phyloP scores from a whole-genome alignment of 345 rosid species.

The Lumnitzera littorea region DNA sequence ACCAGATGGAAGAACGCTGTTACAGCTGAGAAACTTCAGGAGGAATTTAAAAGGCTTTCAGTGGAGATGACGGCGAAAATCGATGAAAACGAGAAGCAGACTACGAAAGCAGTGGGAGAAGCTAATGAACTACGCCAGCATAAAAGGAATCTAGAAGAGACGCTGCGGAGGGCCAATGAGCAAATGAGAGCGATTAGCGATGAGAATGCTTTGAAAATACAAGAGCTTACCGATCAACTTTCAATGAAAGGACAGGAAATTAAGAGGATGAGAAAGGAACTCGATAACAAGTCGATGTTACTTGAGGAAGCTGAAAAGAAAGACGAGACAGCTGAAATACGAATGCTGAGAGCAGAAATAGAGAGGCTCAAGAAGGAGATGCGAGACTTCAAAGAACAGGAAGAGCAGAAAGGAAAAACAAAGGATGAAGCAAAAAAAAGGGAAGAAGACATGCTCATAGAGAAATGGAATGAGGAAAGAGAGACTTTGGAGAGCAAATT shows the following conservation, averaged over 20 bases:
- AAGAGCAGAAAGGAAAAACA: slow-evolving; percentile 8
- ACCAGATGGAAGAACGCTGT: slow-evolving; percentile 70
- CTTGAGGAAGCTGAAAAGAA: slow-evolving; percentile 28
- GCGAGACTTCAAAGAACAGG: slow-evolving; percentile 26
- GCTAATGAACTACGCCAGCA: slow-evolving; percentile 51
- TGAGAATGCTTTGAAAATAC: slow-evolving; percentile 32
- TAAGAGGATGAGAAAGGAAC: slow-evolving; percentile 26
- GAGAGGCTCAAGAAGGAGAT: slow-evolving; percentile 26
- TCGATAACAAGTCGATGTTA: slow-evolving; percentile 31
- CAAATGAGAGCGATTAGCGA: slow-evolving; percentile 38
- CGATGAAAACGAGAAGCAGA: slow-evolving; percentile 69
- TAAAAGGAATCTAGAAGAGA: slow-evolving; percentile 56
- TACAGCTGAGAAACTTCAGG: slow-evolving; percentile 81
- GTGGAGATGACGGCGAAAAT: slow-evolving; percentile 66
- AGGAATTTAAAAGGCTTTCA: slow-evolving; percentile 68
- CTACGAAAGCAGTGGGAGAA: slow-evolving; percentile 53
- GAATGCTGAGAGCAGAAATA: slow-evolving; percentile 38
- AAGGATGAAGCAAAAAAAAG: slow-evolving; percentile 20
- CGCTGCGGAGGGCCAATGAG: slow-evolving; percentile 48
- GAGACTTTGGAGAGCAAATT: slow-evolving; percentile 38
- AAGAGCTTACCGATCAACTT: slow-evolving; percentile 38
- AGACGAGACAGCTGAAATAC: slow-evolving; percentile 39
- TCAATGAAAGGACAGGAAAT: slow-evolving; percentile 27
- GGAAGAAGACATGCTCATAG: slow-evolving; percentile 35
- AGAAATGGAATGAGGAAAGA: slow-evolving; percentile 48